A percentile compares a stretch with the other conserved stretches of the same genome.
These are phyloP conservation scores for Euphrasia confusa DNA, from an alignment of 257 asterid genomes.

Conservation along the genomic window DNA sequence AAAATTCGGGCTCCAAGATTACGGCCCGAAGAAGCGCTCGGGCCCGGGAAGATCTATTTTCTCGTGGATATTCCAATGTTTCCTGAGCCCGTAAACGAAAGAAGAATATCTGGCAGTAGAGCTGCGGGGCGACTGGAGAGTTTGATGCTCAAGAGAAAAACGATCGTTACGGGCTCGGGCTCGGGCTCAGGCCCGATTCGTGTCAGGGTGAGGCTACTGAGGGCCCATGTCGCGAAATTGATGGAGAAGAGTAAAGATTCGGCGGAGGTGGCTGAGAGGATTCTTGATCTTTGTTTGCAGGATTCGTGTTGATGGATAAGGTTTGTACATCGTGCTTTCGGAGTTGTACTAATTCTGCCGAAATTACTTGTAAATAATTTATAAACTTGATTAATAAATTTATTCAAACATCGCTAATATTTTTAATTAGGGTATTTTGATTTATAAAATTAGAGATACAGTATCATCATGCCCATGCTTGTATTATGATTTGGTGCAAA, in stretches of 20 bases:
- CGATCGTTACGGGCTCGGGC: slow-evolving; percentile 18
- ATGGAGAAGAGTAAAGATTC: slow-evolving; percentile 50
- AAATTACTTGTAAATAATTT: too few relatives aligned
- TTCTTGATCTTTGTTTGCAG: slow-evolving; percentile 49
- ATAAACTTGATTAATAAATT: too few relatives aligned
- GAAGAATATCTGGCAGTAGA: slow-evolving; percentile 33
- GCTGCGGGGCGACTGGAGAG: slow-evolving; percentile 51
- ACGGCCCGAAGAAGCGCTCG: slow-evolving; percentile 39
- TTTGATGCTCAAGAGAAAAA: slow-evolving; percentile 41
- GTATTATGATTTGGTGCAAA: too few relatives aligned
- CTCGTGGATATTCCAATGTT: slow-evolving; percentile 59
- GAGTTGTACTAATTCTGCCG: too few relatives aligned
- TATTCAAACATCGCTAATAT: too few relatives aligned
- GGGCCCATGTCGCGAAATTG: slow-evolving; percentile 41
- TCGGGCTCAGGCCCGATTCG: slow-evolving; percentile 34
- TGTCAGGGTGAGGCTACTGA: slow-evolving; percentile 63
- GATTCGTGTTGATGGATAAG: slow-evolving; percentile 15
- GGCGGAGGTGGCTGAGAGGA: slow-evolving; percentile 43
- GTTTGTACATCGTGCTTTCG: too few relatives aligned
- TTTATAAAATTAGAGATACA: too few relatives aligned
- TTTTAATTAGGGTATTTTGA: too few relatives aligned
- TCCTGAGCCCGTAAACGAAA: slow-evolving; percentile 34
- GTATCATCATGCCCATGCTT: too few relatives aligned
- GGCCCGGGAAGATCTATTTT: slow-evolving; percentile 59
- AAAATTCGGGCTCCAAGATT: slow-evolving; percentile 62